Conservation (phyloP, 257 asterid genomes). For the Solanum appendiculatum region DNA sequence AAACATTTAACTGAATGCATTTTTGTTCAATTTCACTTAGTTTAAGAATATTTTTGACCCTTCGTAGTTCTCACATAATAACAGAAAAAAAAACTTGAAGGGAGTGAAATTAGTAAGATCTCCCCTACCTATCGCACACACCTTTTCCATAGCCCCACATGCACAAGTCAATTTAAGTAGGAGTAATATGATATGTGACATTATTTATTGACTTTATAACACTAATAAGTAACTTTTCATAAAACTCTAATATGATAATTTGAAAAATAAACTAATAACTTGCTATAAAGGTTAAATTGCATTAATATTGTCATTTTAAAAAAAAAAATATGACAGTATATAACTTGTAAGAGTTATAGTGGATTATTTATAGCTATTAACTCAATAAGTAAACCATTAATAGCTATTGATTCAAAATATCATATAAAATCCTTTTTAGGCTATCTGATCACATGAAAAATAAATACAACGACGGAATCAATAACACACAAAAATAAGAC, state of each 20-base stretch:
- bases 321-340: no score
- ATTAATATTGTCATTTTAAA: no score
- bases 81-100: background rate
- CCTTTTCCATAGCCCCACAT: background rate
- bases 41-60: no score
- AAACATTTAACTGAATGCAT: no score
- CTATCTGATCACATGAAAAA: background rate
- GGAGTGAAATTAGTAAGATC: background rate
- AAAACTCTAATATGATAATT: no score
- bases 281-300: no score
- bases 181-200: background rate
- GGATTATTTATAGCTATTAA: background rate
- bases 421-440: no score
- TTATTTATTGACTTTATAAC: background rate
- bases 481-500: background rate
- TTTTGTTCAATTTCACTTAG: no score
- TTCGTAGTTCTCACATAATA: background rate
- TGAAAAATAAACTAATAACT: background rate
- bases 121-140: background rate
- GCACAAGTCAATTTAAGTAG: background rate
- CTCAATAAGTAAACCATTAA: background rate
- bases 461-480: background rate
- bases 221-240: background rate
- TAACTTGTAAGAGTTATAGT: background rate
- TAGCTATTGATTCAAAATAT: no score